These are phyloP conservation scores for Sarocladiaceae sp. DNA, from an alignment of 2,329 filamentous ascomycete genomes.

Conservation along the genomic window DNA sequence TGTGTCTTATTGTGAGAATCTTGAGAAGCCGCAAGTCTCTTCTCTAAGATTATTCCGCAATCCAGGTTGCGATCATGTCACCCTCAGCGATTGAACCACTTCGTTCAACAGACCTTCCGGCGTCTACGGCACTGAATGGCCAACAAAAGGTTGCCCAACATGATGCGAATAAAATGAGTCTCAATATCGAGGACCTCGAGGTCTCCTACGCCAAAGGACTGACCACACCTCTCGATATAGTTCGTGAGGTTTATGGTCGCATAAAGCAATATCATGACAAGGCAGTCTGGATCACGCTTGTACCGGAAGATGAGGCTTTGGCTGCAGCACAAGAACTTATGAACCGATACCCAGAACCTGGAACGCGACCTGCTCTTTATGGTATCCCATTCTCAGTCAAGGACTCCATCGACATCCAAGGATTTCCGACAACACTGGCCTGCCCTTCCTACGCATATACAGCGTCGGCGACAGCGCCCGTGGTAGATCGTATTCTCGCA, in stretches of 20 bases:
- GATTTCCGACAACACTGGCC: conserved; percentile 43
- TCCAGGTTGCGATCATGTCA: no score
- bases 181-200: neutral
- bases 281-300: conserved; percentile 11
- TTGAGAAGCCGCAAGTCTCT: no score
- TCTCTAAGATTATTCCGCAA: no score
- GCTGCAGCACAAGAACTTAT: conserved; percentile 1
- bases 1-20: no score
- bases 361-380: conserved; percentile 28
- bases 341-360: neutral
- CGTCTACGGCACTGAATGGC: no score
- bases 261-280: conserved; percentile 5
- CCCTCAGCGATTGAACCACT: no score
- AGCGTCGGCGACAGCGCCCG: conserved; percentile 38
- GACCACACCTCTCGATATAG: conserved; percentile 8
- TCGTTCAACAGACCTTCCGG: no score
- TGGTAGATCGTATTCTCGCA: conserved; percentile 39
- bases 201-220: neutral
- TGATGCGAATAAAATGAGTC: no score
- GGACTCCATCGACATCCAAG: conserved; percentile 47
- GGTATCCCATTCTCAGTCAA: conserved; percentile 52
- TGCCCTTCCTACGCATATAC: conserved; percentile 42
- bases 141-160: no score
- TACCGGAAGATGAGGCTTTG: conserved; percentile 10
- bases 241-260: conserved; percentile 4